phyloP scores from a whole-genome alignment of 306 rosid genomes.

The Cicer bijugum region DNA sequence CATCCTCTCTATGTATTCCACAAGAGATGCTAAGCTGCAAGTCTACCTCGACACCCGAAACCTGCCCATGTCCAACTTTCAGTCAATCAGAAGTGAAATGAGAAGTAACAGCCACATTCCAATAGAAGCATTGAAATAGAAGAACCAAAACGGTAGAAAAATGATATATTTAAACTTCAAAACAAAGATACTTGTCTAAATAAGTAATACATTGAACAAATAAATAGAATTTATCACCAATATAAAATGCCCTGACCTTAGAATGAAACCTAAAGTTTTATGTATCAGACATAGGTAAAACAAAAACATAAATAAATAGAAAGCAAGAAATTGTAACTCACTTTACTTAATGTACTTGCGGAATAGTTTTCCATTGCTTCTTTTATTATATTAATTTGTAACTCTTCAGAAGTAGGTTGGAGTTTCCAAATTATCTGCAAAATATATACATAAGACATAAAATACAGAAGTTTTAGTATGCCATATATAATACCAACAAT shows the following conservation, averaged over 20 bases:
- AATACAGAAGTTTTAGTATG: not conserved
- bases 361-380: constrained; percentile 49
- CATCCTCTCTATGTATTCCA: constrained; percentile 20
- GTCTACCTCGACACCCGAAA: constrained; percentile 41
- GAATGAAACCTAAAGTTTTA: constrained; percentile 29
- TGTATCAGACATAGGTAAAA: not conserved
- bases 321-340: constrained; percentile 43
- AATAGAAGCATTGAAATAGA: constrained; percentile 23
- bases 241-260: constrained; percentile 33
- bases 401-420: constrained; percentile 56
- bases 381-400: constrained; percentile 55
- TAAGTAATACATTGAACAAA: constrained; percentile 20
- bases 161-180: constrained; percentile 34
- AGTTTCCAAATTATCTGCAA: constrained; percentile 59
- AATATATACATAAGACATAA: constrained; percentile 21
- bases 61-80: constrained; percentile 43
- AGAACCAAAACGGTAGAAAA: constrained; percentile 21
- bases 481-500: constrained; percentile 6
- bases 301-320: not conserved
- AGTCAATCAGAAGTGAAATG: constrained; percentile 29
- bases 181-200: constrained; percentile 15
- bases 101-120: constrained; percentile 12
- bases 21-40: constrained; percentile 38
- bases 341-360: constrained; percentile 41
- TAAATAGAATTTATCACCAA: constrained; percentile 8